Evolutionary conservation across 2,329 filamentous ascomycete genomes (phyloP).

Genomic region (Pseudovirgaria hyperparasitica): DNA sequence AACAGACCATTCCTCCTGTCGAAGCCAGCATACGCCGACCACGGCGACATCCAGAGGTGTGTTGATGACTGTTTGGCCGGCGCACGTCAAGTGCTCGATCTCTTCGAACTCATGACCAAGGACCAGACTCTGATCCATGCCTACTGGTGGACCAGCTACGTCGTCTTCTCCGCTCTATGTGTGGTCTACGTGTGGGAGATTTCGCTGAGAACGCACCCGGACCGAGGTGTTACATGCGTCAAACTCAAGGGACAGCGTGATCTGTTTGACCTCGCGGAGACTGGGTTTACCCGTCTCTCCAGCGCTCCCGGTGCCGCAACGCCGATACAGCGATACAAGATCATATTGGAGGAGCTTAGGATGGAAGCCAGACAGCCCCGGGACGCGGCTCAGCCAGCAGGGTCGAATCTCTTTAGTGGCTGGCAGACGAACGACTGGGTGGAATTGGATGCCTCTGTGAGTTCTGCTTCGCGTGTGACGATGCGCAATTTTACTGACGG

Average conservation of each 20-base stretch:
- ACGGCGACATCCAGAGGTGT: slow-evolving; percentile 17
- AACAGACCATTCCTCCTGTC: slow-evolving; percentile 20
- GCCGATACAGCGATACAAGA: slow-evolving; percentile 34
- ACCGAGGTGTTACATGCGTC: slow-evolving; percentile 3
- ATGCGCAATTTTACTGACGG: background rate
- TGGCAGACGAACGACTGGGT: slow-evolving; percentile 24
- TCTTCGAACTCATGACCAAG: slow-evolving; percentile 25
- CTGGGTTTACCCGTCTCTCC: slow-evolving; percentile 33
- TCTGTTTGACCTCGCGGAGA: slow-evolving; percentile 31
- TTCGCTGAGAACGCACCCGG: slow-evolving; percentile 15
- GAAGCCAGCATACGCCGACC: slow-evolving; percentile 10
- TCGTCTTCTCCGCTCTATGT: slow-evolving; percentile 36
- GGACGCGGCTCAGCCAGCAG: slow-evolving; percentile 7
- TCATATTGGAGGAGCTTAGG: slow-evolving; percentile 34
- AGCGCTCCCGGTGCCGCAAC: slow-evolving; percentile 34
- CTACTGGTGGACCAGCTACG: slow-evolving; percentile 38
- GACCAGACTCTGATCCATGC: slow-evolving; percentile 28
- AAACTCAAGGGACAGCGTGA: slow-evolving; percentile 7
- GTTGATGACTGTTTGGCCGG: slow-evolving; percentile 31
- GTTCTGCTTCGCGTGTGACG: slow-evolving; percentile 8
- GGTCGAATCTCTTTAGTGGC: slow-evolving; percentile 14
- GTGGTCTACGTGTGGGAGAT: slow-evolving; percentile 38
- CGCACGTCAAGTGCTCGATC: slow-evolving; percentile 24
- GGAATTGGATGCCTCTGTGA: slow-evolving; percentile 19
- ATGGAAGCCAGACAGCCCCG: slow-evolving; percentile 22